A percentile compares a stretch with the other conserved stretches of the same genome.
Conservation (phyloP, 148 eudicot species). For the Camellia lanceoleosa region DNA sequence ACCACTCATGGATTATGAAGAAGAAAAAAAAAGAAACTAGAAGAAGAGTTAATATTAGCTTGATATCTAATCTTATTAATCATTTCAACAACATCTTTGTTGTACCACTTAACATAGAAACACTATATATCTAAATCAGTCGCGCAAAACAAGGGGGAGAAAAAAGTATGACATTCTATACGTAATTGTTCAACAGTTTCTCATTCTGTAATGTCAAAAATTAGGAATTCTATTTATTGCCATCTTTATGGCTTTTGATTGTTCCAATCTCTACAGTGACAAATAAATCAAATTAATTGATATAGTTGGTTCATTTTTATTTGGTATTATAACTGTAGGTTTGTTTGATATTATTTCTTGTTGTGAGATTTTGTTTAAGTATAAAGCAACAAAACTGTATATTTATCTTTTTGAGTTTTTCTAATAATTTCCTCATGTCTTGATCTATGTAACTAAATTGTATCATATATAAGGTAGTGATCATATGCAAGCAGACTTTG, state of each 20-base stretch:
- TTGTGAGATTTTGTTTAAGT: too few species aligned
- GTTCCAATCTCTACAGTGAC: neutral
- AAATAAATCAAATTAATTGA: neutral
- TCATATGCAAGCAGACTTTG: too few species aligned
- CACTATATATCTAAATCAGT: too few species aligned
- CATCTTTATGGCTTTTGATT: conserved; percentile 1
- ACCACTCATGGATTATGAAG: neutral
- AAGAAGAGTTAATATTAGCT: neutral
- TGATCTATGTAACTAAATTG: too few species aligned
- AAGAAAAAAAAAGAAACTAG: neutral
- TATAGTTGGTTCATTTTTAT: too few species aligned
- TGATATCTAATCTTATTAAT: neutral
- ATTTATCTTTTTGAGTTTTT: too few species aligned
- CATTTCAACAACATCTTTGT: neutral
- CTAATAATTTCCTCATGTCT: too few species aligned
- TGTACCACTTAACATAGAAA: too few species aligned
- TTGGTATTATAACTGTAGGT: too few species aligned
- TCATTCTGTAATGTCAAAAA: neutral
- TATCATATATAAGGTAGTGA: too few species aligned
- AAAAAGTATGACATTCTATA: neutral
- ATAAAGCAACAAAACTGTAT: too few species aligned
- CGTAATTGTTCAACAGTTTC: neutral
- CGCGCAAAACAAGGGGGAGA: neutral
- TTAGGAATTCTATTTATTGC: neutral
- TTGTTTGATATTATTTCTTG: too few species aligned